Evolutionary conservation across 257 asterid species (phyloP).

Genomic region (Lithospermum erythrorhizon): DNA sequence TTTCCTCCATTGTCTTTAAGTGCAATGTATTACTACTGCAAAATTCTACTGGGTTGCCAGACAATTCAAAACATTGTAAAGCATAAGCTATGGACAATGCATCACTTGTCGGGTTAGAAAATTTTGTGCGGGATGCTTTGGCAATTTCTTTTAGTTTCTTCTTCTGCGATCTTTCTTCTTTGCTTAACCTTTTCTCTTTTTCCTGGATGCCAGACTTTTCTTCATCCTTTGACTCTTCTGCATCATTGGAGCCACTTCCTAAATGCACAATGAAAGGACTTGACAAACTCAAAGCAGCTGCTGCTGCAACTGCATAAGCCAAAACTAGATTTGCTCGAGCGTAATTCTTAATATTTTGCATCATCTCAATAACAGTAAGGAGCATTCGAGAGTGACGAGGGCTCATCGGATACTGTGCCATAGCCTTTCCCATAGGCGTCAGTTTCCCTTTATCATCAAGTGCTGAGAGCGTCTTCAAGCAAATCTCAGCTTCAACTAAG

Average conservation of each 20-base stretch:
- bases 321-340: slow-evolving; percentile 53
- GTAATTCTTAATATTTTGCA: slow-evolving; percentile 29
- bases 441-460: slow-evolving; percentile 62
- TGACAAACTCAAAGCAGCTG: slow-evolving; percentile 79
- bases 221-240: slow-evolving; percentile 17
- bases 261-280: slow-evolving; percentile 50
- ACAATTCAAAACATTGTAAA: slow-evolving; percentile 66
- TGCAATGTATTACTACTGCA: slow-evolving; percentile 53
- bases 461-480: slow-evolving; percentile 84
- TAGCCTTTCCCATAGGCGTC: slow-evolving; percentile 79
- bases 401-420: slow-evolving; percentile 92
- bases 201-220: slow-evolving; percentile 20
- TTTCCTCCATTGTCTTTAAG: slow-evolving; percentile 88
- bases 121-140: slow-evolving; percentile 48
- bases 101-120: slow-evolving; percentile 69
- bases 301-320: slow-evolving; percentile 79
- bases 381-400: slow-evolving; percentile 99
- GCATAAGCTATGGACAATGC: slow-evolving; percentile 61
- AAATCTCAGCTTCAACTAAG: slow-evolving; percentile 71
- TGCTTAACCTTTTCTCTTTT: slow-evolving; percentile 19
- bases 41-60: slow-evolving; percentile 35
- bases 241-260: slow-evolving; percentile 29
- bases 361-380: slow-evolving; percentile 74
- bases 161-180: slow-evolving; percentile 44
- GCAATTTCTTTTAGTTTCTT: slow-evolving; percentile 59